Percentiles rank a stretch among this genome's conserved stretches.
phyloP scores from a whole-genome alignment of 2,329 filamentous ascomycete genomes.

The Apiospora phragmitis region DNA sequence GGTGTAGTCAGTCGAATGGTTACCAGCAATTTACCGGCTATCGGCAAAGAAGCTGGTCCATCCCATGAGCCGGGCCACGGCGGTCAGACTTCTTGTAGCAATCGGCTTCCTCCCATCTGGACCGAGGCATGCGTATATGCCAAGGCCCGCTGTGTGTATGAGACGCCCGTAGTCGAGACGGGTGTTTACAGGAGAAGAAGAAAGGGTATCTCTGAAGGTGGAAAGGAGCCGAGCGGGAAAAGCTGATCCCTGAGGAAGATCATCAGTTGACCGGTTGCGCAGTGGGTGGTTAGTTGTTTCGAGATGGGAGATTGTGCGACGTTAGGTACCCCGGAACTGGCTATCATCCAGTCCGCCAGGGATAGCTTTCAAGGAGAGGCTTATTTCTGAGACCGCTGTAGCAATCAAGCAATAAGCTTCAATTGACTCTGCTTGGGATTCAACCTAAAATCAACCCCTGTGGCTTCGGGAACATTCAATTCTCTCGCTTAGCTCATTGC shows the following conservation, averaged over 20 bases:
- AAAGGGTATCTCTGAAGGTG: background rate
- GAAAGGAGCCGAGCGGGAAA: background rate
- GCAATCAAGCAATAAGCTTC: background rate
- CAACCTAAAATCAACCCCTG: background rate
- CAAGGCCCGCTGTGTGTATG: background rate
- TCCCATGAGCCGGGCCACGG: background rate
- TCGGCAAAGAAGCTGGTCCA: background rate
- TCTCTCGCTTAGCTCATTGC: background rate
- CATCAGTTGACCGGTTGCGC: background rate
- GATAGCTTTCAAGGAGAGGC: background rate
- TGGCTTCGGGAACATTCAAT: background rate
- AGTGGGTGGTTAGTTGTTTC: background rate
- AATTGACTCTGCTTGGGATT: background rate
- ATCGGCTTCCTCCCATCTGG: background rate
- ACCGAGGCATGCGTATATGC: background rate
- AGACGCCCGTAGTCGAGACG: background rate
- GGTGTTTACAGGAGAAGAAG: background rate
- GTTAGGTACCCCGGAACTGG: background rate
- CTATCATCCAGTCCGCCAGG: background rate
- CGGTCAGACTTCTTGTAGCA: background rate
- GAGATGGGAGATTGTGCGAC: background rate
- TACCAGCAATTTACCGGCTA: background rate
- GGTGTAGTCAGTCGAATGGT: background rate
- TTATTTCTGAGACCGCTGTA: background rate
- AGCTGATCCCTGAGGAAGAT: background rate